Conservation (phyloP, 2,329 filamentous ascomycete genomes). For the Parastagonospora nodorum region DNA sequence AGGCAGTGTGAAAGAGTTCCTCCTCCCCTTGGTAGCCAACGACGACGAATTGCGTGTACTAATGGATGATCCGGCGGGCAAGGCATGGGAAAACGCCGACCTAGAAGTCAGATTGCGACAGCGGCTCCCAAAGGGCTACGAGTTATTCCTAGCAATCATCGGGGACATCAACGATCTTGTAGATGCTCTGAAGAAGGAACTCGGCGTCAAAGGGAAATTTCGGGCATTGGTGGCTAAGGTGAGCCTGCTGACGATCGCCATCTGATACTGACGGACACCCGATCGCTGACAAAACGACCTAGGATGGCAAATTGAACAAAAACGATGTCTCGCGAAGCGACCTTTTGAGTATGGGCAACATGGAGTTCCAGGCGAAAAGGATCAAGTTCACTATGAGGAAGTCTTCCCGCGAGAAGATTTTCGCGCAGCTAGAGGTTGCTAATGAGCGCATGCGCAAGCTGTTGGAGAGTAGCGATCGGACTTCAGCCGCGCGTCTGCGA, state of each 20-base stretch:
- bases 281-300: background rate
- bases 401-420: constrained; percentile 9
- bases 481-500: constrained; percentile 5
- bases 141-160: constrained; percentile 27
- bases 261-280: background rate
- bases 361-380: constrained; percentile 14
- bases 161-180: constrained; percentile 24
- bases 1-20: constrained; percentile 28
- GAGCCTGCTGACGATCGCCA: background rate
- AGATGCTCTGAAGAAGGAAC: constrained; percentile 21
- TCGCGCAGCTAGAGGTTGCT: constrained; percentile 11
- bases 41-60: constrained; percentile 22
- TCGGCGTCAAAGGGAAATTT: constrained; percentile 10
- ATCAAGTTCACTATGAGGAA: constrained; percentile 15
- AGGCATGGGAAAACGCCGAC: constrained; percentile 23
- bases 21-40: constrained; percentile 29
- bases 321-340: constrained; percentile 6
- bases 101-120: constrained; percentile 21
- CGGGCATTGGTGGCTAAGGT: constrained; percentile 14
- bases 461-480: constrained; percentile 15
- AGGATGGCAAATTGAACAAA: constrained; percentile 9
- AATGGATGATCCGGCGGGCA: constrained; percentile 24
- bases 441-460: constrained; percentile 18
- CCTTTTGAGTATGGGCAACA: constrained; percentile 10
- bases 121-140: constrained; percentile 27